Conservation (phyloP, 2,329 filamentous ascomycete species). For the Tolypocladium amazonense region DNA sequence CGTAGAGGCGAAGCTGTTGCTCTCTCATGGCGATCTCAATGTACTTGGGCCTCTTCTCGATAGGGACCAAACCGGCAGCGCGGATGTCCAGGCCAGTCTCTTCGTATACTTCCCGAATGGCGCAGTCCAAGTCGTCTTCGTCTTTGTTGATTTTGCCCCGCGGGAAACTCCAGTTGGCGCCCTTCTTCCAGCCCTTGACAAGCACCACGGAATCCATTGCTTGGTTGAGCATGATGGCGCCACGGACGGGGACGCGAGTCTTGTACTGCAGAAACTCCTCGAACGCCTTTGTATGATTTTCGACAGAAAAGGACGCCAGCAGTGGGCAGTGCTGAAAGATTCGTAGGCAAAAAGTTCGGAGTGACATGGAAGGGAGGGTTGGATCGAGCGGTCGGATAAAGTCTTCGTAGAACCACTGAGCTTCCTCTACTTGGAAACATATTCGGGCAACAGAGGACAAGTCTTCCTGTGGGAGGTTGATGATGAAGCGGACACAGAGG, state of each 20-base stretch:
- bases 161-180: slow-evolving; percentile 92
- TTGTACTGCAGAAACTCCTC: slow-evolving; percentile 93
- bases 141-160: slow-evolving; percentile 97
- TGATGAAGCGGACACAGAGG: slow-evolving; percentile 93
- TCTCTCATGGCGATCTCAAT: slow-evolving; percentile 87
- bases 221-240: slow-evolving; percentile 85
- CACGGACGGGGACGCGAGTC: slow-evolving; percentile 83
- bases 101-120: slow-evolving; percentile 87
- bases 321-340: slow-evolving; percentile 94
- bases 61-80: slow-evolving; percentile 63
- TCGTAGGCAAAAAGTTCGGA: slow-evolving; percentile 75
- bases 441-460: slow-evolving; percentile 83
- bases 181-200: slow-evolving; percentile 97
- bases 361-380: slow-evolving; percentile 70
- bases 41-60: slow-evolving; percentile 62
- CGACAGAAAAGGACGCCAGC: slow-evolving; percentile 67
- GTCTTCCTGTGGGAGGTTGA: slow-evolving; percentile 90
- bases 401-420: slow-evolving; percentile 99
- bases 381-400: slow-evolving; percentile 90
- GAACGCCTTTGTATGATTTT: slow-evolving; percentile 73
- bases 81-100: slow-evolving; percentile 86
- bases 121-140: slow-evolving; percentile 87
- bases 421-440: slow-evolving; percentile 97
- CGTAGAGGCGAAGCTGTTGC: slow-evolving; percentile 85
- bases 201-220: slow-evolving; percentile 90